Percentiles rank a stretch among this genome's conserved stretches.
phyloP scores from a whole-genome alignment of 2,329 filamentous ascomycete species.

The Claviceps maximensis region DNA sequence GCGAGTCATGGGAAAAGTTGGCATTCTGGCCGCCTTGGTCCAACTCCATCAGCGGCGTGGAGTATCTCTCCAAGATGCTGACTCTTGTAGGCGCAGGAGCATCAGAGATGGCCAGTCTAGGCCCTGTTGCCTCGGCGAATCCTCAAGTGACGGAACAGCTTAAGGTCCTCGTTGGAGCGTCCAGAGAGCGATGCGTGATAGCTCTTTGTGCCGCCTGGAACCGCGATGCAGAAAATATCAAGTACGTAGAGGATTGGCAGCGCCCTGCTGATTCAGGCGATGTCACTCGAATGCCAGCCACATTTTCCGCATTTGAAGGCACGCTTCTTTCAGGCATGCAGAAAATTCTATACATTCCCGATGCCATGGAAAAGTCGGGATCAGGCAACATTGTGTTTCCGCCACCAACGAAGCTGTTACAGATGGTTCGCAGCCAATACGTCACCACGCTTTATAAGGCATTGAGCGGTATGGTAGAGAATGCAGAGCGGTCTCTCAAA shows the following conservation, averaged over 20 bases:
- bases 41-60: slow-evolving; percentile 82
- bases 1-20: slow-evolving; percentile 83
- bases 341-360: slow-evolving; percentile 86
- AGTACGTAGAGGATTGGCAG: slow-evolving; percentile 87
- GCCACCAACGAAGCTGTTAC: slow-evolving; percentile 73
- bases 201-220: slow-evolving; percentile 88
- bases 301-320: slow-evolving; percentile 76
- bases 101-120: slow-evolving; percentile 68
- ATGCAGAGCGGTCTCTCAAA: slow-evolving; percentile 64
- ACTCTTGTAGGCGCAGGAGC: slow-evolving; percentile 74
- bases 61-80: slow-evolving; percentile 76
- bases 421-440: slow-evolving; percentile 85
- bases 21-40: slow-evolving; percentile 94
- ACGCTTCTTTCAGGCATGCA: slow-evolving; percentile 77
- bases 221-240: slow-evolving; percentile 83
- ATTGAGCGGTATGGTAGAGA: slow-evolving; percentile 91
- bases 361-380: slow-evolving; percentile 63
- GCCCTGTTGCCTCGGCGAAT: slow-evolving; percentile 45
- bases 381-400: slow-evolving; percentile 68
- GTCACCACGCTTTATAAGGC: slow-evolving; percentile 90
- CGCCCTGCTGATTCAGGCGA: slow-evolving; percentile 69
- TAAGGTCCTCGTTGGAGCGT: slow-evolving; percentile 58
- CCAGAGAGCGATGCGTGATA: slow-evolving; percentile 73
- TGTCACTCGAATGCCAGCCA: slow-evolving; percentile 78
- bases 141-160: slow-evolving; percentile 55